Percentiles rank a stretch among this genome's conserved stretches.
Evolutionary conservation across 768 basidiomycete genomes (phyloP).

Genomic region (Lactarius indigo): DNA sequence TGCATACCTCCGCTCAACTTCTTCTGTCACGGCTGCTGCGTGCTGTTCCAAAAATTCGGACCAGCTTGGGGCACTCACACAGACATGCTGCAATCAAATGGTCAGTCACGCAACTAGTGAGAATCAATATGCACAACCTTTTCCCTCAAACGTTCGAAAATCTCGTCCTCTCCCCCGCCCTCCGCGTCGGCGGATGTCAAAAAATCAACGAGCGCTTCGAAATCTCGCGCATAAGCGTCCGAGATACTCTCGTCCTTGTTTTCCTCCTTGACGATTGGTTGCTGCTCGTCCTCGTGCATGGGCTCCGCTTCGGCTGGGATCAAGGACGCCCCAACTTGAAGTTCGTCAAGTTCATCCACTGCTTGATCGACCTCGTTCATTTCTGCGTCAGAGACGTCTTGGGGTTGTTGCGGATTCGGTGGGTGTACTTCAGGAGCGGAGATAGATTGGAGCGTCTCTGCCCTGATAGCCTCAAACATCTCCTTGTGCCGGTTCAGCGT

Average conservation of each 20-base stretch:
- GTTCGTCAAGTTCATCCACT: constrained; percentile 15
- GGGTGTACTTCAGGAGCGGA: background rate
- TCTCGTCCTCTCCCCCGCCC: constrained; percentile 42
- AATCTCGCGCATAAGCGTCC: constrained; percentile 36
- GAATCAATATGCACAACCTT: constrained; percentile 35
- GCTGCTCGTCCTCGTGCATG: constrained; percentile 13
- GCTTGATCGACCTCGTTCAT: constrained; percentile 1
- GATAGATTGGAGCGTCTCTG: background rate
- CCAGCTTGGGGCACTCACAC: constrained; percentile 42
- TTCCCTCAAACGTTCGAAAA: constrained; percentile 49
- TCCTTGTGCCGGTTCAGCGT: constrained; percentile 35
- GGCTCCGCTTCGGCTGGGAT: background rate
- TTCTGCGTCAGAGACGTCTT: background rate
- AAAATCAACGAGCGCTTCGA: constrained; percentile 51
- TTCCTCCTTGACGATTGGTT: background rate
- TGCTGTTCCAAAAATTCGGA: constrained; percentile 18
- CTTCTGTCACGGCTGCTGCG: constrained; percentile 8
- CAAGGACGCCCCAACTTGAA: constrained; percentile 16
- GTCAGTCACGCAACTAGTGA: background rate
- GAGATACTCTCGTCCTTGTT: background rate
- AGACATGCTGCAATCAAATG: constrained; percentile 1
- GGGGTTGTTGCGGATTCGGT: background rate
- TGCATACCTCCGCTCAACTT: constrained; percentile 18
- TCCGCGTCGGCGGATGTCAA: constrained; percentile 52
- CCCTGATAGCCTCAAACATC: constrained; percentile 46